A percentile compares a stretch with the other conserved stretches of the same genome.
Evolutionary conservation across 2,329 filamentous ascomycete species (phyloP).

Genomic region (Sporothrix humicola): DNA sequence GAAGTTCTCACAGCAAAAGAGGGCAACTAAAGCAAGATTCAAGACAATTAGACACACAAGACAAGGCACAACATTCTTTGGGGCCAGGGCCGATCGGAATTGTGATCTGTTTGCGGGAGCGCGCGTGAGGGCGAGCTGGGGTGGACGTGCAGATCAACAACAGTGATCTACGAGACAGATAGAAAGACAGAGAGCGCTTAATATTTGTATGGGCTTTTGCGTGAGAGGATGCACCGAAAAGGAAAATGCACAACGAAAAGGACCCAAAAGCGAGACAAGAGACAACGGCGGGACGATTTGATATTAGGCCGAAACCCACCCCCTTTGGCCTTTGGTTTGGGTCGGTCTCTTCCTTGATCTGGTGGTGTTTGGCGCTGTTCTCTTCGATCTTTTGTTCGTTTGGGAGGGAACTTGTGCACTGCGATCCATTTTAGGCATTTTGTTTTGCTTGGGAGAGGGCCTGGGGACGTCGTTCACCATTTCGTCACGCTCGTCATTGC

Average conservation of each 20-base stretch:
- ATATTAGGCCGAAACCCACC: constrained; percentile 19
- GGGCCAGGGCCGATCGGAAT: constrained; percentile 17
- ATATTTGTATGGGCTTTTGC: neutral
- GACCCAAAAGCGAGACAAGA: neutral
- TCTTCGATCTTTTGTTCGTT: neutral
- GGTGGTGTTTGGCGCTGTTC: neutral
- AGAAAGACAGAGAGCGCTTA: neutral
- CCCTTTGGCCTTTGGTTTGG: neutral
- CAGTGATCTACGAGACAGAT: neutral
- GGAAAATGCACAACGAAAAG: neutral
- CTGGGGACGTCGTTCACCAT: neutral
- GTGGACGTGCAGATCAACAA: constrained; percentile 17
- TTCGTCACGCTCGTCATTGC: neutral
- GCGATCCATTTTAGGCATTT: neutral
- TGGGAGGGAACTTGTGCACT: neutral
- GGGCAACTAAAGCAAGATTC: neutral
- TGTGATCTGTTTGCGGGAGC: constrained; percentile 25
- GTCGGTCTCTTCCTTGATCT: constrained; percentile 11
- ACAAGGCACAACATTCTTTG: neutral
- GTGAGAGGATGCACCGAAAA: neutral
- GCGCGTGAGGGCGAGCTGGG: constrained; percentile 12
- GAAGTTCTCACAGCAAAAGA: neutral
- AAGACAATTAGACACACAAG: neutral
- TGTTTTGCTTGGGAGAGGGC: neutral
- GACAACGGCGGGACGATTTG: constrained; percentile 18